Evolutionary conservation across 1,139 yeast species (phyloP).

Genomic region (Tardiomyces depauwii): DNA sequence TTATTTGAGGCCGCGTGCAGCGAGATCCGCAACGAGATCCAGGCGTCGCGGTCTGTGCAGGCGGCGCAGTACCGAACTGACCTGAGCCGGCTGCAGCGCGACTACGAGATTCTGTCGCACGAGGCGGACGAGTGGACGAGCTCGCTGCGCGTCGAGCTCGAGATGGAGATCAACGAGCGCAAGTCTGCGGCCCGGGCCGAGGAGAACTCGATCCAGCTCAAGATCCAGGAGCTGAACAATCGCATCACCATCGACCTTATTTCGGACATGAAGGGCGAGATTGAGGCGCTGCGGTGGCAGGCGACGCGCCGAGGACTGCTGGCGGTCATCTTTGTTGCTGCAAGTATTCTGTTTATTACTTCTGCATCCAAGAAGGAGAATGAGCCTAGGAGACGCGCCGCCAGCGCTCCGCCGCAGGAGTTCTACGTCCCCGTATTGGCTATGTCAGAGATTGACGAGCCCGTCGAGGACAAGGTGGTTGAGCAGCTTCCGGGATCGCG

Average conservation of each 20-base stretch:
- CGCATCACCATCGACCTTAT: constrained; percentile 75
- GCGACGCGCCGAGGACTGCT: constrained; percentile 78
- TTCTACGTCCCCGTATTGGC: constrained; percentile 20
- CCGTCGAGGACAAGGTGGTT: constrained; percentile 17
- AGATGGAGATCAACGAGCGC: constrained; percentile 78
- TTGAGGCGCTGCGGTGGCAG: constrained; percentile 88
- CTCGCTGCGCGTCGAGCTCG: constrained; percentile 59
- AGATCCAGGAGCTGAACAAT: constrained; percentile 76
- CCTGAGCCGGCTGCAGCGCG: constrained; percentile 61
- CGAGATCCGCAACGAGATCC: constrained; percentile 72
- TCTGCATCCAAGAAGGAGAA: constrained; percentile 29
- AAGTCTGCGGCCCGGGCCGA: constrained; percentile 74
- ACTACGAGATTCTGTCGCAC: constrained; percentile 59
- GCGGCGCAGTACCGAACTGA: constrained; percentile 57
- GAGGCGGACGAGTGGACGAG: constrained; percentile 65
- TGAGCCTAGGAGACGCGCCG: constrained; percentile 3
- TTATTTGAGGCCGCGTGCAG: constrained; percentile 89
- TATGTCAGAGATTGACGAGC: constrained; percentile 17
- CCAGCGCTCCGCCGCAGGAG: constrained; percentile 8
- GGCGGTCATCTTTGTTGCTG: constrained; percentile 42
- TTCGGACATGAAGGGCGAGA: constrained; percentile 74
- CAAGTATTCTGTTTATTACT: constrained; percentile 38
- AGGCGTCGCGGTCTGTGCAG: constrained; percentile 60
- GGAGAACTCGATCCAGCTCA: constrained; percentile 56
- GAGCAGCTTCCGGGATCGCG: constrained; percentile 11